A percentile compares a stretch with the other conserved stretches of the same genome.
phyloP scores from a whole-genome alignment of 2,329 filamentous ascomycete genomes.

The Trichoderma cornu-damae region DNA sequence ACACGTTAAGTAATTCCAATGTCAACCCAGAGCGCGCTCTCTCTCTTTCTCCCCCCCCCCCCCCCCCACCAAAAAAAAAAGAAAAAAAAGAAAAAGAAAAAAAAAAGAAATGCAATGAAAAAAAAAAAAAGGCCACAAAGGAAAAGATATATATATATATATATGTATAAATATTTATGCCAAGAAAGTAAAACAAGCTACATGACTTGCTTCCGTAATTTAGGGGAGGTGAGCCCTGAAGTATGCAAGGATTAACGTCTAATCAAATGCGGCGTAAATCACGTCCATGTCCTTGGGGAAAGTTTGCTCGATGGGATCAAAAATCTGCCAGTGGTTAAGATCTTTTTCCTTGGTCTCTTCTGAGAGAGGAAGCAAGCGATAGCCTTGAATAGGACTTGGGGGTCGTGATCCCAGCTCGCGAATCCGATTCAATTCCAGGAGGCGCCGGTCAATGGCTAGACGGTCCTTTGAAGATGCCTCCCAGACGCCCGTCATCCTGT shows the following conservation, averaged over 20 bases:
- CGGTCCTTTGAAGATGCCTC: slow-evolving; percentile 49
- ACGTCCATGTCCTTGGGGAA: slow-evolving; percentile 38
- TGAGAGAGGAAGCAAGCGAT: slow-evolving; percentile 27
- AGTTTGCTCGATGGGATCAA: slow-evolving; percentile 31
- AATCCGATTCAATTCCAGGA: slow-evolving; percentile 34
- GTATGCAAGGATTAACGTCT: slow-evolving; percentile 20
- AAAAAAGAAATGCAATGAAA: background rate
- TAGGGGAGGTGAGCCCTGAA: no score
- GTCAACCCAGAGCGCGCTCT: background rate
- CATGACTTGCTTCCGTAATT: background rate
- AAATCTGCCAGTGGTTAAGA: slow-evolving; percentile 34
- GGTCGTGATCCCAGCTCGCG: slow-evolving; percentile 30
- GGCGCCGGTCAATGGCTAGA: slow-evolving; percentile 40
- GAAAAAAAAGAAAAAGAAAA: background rate
- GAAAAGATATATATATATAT: background rate
- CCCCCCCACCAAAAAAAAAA: background rate
- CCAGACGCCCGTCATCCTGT: slow-evolving; percentile 56
- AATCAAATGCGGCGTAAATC: slow-evolving; percentile 31
- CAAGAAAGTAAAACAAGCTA: background rate
- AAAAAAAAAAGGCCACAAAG: background rate
- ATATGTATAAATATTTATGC: background rate
- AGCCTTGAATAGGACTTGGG: slow-evolving; percentile 28
- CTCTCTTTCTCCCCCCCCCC: no score
- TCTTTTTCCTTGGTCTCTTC: slow-evolving; percentile 29
- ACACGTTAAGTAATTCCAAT: slow-evolving; percentile 9